These are phyloP conservation scores for Chenopodium berlandieri DNA, from an alignment of 148 eudicot genomes.

Conservation along the genomic window DNA sequence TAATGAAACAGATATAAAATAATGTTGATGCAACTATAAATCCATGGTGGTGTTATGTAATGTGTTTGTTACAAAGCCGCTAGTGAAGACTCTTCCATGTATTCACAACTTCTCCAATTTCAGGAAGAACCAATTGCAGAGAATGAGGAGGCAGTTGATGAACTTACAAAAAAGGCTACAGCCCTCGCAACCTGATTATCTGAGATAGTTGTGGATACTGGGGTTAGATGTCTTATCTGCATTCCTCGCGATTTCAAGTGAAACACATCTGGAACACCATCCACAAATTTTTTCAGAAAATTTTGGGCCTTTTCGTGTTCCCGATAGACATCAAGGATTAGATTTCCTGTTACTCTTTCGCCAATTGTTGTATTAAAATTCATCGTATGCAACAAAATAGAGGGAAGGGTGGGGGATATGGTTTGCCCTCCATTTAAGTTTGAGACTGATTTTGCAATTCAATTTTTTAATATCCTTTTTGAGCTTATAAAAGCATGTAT, in stretches of 20 bases:
- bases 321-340: slow-evolving; percentile 16
- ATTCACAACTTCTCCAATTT: neutral
- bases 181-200: slow-evolving; percentile 15
- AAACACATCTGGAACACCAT: neutral
- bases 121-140: slow-evolving; percentile 28
- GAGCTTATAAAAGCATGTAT: neutral
- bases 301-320: neutral
- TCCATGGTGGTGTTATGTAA: neutral
- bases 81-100: neutral
- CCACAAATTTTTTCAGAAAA: neutral
- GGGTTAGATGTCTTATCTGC: neutral
- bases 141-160: slow-evolving; percentile 26
- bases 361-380: slow-evolving; percentile 18
- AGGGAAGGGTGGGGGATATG: neutral
- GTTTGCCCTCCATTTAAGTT: neutral
- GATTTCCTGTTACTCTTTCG: neutral
- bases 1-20: neutral
- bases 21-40: neutral
- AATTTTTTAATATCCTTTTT: neutral
- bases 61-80: neutral
- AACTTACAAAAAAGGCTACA: slow-evolving; percentile 13
- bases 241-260: slow-evolving; percentile 2
- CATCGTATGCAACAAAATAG: neutral
- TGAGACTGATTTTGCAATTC: neutral
- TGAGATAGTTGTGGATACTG: neutral